Evolutionary conservation across 2,329 filamentous ascomycete genomes (phyloP).

Genomic region (Fusarium illudens): DNA sequence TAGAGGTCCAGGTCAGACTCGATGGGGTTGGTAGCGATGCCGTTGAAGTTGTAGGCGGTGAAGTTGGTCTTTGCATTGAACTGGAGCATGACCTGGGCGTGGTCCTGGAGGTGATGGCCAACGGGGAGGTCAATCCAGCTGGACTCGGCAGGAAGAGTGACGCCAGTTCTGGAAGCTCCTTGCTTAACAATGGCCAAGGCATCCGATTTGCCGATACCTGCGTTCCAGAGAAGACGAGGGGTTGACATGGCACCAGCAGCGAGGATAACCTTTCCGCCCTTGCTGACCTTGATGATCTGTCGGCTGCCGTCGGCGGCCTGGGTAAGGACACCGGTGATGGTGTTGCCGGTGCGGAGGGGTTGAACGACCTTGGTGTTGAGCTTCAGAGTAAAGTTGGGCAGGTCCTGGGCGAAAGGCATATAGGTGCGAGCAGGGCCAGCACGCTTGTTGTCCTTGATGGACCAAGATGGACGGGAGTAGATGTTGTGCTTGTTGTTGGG

Average conservation of each 20-base stretch:
- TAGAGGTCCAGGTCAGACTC: constrained; percentile 36
- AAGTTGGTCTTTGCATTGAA: constrained; percentile 39
- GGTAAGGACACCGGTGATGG: constrained; percentile 71
- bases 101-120: constrained; percentile 66
- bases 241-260: constrained; percentile 64
- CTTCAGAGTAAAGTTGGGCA: constrained; percentile 72
- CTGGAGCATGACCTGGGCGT: constrained; percentile 52
- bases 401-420: constrained; percentile 66
- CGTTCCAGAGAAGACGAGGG: constrained; percentile 40
- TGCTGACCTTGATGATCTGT: constrained; percentile 42
- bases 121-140: constrained; percentile 66
- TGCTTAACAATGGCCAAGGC: constrained; percentile 61
- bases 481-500: constrained; percentile 72
- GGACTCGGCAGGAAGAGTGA: constrained; percentile 58
- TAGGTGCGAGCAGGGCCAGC: constrained; percentile 77
- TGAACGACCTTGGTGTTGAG: constrained; percentile 71
- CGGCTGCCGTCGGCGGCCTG: constrained; percentile 58
- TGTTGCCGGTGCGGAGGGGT: constrained; percentile 67
- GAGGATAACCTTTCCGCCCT: constrained; percentile 61
- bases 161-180: constrained; percentile 53
- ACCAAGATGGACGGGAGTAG: constrained; percentile 72
- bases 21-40: constrained; percentile 25
- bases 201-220: constrained; percentile 69
- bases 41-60: constrained; percentile 38
- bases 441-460: constrained; percentile 71